These are phyloP conservation scores for Eutypella sp. DNA, from an alignment of 2,329 filamentous ascomycete genomes.

Conservation along the genomic window DNA sequence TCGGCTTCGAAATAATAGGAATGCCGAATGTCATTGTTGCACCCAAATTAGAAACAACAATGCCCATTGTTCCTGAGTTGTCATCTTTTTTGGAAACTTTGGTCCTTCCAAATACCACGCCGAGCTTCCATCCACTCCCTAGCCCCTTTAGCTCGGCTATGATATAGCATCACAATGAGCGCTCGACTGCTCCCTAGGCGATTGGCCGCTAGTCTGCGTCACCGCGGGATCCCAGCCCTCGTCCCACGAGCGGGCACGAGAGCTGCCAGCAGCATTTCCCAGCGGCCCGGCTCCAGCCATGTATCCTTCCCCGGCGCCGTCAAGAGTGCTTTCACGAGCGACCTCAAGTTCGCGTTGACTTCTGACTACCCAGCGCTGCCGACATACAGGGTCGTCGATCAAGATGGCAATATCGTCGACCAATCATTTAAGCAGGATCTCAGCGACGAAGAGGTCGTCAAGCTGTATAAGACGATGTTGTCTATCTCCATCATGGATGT, in stretches of 20 bases:
- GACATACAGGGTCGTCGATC: slow-evolving; percentile 88
- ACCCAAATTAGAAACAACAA: not conserved
- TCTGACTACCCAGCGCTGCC: slow-evolving; percentile 70
- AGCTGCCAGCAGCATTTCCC: slow-evolving; percentile 46
- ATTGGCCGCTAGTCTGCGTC: slow-evolving; percentile 11
- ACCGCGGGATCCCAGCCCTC: slow-evolving; percentile 11
- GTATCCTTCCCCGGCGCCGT: slow-evolving; percentile 89
- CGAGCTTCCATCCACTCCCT: not conserved
- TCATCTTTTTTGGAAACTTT: not conserved
- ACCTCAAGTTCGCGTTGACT: slow-evolving; percentile 72
- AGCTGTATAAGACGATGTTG: slow-evolving; percentile 62
- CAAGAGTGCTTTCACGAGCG: slow-evolving; percentile 84
- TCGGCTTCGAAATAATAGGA: not conserved
- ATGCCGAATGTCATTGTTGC: not conserved
- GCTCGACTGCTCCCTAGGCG: slow-evolving; percentile 13
- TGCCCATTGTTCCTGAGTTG: not conserved
- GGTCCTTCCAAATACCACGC: not conserved
- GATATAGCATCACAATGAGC: not conserved
- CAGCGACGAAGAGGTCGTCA: slow-evolving; percentile 54
- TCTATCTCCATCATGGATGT: slow-evolving; percentile 82
- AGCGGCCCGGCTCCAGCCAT: slow-evolving; percentile 49
- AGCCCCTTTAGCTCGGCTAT: not conserved
- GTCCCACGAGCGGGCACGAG: slow-evolving; percentile 24
- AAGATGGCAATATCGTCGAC: slow-evolving; percentile 80
- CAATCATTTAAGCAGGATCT: slow-evolving; percentile 64